Conservation (phyloP, 805 yeast genomes). For the Yarrowia keelungensis region DNA sequence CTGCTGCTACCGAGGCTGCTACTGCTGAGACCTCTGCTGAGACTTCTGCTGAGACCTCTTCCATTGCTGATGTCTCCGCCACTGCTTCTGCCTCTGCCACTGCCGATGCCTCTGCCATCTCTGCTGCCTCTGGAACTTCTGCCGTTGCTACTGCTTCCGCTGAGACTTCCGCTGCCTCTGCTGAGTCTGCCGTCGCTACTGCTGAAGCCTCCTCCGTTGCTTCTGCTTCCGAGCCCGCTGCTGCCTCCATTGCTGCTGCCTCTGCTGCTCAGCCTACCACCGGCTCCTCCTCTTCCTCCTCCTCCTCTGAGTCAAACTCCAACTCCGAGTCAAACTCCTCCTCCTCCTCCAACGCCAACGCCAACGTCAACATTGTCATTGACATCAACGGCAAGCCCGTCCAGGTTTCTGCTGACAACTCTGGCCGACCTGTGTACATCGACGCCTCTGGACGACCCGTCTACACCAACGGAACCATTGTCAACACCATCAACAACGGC, state of each 20-base stretch:
- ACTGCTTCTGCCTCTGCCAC: background rate
- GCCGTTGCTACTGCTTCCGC: background rate
- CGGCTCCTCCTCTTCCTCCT: background rate
- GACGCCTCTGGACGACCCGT: background rate
- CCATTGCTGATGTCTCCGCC: background rate
- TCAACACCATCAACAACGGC: background rate
- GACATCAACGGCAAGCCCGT: background rate
- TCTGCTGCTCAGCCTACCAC: background rate
- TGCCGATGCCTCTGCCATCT: background rate
- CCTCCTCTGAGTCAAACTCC: background rate
- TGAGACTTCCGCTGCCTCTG: background rate
- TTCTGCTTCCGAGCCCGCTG: background rate
- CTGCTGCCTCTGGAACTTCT: background rate
- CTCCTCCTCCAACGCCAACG: background rate
- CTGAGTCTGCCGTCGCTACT: background rate
- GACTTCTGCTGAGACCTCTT: background rate
- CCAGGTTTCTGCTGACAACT: background rate
- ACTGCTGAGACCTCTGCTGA: background rate
- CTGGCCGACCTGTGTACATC: background rate
- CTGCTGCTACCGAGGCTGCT: background rate
- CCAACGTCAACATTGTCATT: slow-evolving; percentile 1
- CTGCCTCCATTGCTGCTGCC: background rate
- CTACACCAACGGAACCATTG: background rate
- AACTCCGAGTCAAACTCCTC: background rate
- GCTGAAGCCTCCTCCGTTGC: background rate